These are phyloP conservation scores for Phytophthora capsici DNA, from an alignment of 352 stramenopile species.

Conservation along the genomic window DNA sequence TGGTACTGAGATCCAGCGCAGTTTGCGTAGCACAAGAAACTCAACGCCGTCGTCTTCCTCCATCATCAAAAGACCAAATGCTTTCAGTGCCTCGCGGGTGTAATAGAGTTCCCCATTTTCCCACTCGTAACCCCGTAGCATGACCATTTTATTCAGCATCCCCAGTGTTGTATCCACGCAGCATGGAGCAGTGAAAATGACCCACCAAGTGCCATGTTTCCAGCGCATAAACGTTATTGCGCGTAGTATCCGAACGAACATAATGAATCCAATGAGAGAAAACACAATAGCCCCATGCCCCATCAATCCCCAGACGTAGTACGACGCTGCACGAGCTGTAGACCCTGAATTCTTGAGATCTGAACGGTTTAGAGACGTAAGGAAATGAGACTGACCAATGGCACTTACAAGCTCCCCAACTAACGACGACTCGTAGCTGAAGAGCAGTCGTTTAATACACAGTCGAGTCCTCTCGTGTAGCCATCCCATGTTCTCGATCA, in stretches of 20 bases:
- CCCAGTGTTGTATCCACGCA: slow-evolving; percentile 25
- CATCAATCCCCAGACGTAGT: slow-evolving; percentile 32
- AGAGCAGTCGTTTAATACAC: slow-evolving; percentile 27
- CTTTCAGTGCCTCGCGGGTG: slow-evolving; percentile 16
- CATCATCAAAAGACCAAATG: slow-evolving; percentile 25
- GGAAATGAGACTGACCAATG: slow-evolving; percentile 9
- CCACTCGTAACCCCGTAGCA: slow-evolving; percentile 27
- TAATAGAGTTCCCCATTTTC: slow-evolving; percentile 23
- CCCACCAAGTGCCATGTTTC: slow-evolving; percentile 14
- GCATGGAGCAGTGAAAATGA: slow-evolving; percentile 19
- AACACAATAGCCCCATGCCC: slow-evolving; percentile 28
- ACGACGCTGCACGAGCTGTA: slow-evolving; percentile 18
- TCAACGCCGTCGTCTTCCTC: slow-evolving; percentile 17
- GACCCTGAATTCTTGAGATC: slow-evolving; percentile 8
- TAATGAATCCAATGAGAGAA: slow-evolving; percentile 21
- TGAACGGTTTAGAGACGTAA: slow-evolving; percentile 10
- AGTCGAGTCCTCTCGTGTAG: slow-evolving; percentile 4
- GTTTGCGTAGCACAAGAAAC: slow-evolving; percentile 23
- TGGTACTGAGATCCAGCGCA: slow-evolving; percentile 16
- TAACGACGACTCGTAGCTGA: slow-evolving; percentile 35
- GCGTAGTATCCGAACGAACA: slow-evolving; percentile 8
- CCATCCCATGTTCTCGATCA: slow-evolving; percentile 22
- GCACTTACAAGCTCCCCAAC: slow-evolving; percentile 29
- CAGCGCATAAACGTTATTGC: slow-evolving; percentile 12
- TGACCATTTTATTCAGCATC: slow-evolving; percentile 24